Percentiles rank a stretch among this genome's conserved stretches.
These are phyloP conservation scores for Cordyceps militaris DNA, from an alignment of 2,329 filamentous ascomycete genomes.

Conservation along the genomic window DNA sequence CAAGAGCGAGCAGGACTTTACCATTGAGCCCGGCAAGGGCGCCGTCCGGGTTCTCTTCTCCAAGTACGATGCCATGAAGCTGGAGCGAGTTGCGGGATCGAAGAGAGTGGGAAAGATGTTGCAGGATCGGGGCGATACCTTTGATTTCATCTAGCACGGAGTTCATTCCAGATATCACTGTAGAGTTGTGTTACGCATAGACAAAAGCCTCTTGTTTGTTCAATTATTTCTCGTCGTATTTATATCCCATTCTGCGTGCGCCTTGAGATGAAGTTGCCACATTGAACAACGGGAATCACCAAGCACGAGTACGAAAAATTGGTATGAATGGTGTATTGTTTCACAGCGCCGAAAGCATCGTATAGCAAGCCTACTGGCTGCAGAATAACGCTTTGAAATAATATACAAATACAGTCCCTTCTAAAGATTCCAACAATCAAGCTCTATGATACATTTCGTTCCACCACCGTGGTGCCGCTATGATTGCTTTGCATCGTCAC, in stretches of 20 bases:
- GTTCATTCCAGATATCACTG: neutral
- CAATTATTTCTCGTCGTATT: neutral
- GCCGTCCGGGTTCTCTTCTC: conserved; percentile 65
- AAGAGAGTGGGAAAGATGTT: conserved; percentile 79
- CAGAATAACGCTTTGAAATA: neutral
- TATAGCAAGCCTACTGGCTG: neutral
- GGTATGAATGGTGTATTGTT: neutral
- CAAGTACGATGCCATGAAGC: conserved; percentile 79
- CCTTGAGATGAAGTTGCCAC: neutral
- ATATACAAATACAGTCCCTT: conserved; percentile 10
- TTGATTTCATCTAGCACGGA: conserved; percentile 74
- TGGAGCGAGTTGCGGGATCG: conserved; percentile 82
- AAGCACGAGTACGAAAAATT: too few species aligned
- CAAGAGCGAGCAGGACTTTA: conserved; percentile 50
- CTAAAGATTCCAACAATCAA: neutral
- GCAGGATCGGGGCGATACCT: conserved; percentile 76
- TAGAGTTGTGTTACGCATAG: conserved; percentile 7
- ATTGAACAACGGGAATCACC: neutral
- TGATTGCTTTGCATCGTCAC: neutral
- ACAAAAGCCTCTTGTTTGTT: neutral
- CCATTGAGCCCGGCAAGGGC: conserved; percentile 51
- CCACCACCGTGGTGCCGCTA: neutral
- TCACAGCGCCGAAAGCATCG: neutral
- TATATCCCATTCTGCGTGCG: neutral
- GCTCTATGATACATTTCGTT: conserved; percentile 1